Percentiles rank a stretch among this genome's conserved stretches.
Evolutionary conservation across 1,139 yeast genomes (phyloP).

Genomic region (Neolecta irregularis): DNA sequence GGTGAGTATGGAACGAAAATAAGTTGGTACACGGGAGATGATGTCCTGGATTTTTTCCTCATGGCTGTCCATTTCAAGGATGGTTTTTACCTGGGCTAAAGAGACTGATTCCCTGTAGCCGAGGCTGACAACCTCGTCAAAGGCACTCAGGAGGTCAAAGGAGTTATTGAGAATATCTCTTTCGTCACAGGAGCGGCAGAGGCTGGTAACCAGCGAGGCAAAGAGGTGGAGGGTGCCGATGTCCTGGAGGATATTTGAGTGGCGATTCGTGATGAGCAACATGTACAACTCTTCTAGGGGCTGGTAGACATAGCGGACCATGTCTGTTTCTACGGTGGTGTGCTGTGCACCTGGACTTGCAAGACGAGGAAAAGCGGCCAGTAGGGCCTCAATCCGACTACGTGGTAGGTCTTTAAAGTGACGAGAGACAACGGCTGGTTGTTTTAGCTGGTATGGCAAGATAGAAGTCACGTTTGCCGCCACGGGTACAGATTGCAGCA

Average conservation of each 20-base stretch:
- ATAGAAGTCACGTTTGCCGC: conserved; percentile 42
- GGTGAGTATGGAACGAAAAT: neutral
- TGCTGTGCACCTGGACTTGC: conserved; percentile 54
- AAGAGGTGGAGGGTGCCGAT: conserved; percentile 81
- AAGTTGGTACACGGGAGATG: conserved; percentile 47
- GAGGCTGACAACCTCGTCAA: conserved; percentile 79
- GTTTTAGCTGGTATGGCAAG: neutral
- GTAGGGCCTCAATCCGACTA: conserved; percentile 71
- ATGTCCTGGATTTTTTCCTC: conserved; percentile 97
- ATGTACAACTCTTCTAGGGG: conserved; percentile 90
- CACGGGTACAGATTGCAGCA: conserved; percentile 87
- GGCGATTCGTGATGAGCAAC: conserved; percentile 78
- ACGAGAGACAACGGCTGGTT: conserved; percentile 61
- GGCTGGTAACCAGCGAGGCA: conserved; percentile 62
- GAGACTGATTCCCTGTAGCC: conserved; percentile 87
- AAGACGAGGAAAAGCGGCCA: conserved; percentile 75
- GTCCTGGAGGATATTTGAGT: conserved; percentile 86
- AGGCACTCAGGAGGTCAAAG: conserved; percentile 78
- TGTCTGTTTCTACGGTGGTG: conserved; percentile 87
- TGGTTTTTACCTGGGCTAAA: conserved; percentile 68
- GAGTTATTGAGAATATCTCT: conserved; percentile 70
- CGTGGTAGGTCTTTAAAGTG: conserved; percentile 78
- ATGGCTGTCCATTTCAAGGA: conserved; percentile 93
- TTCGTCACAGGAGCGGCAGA: conserved; percentile 61
- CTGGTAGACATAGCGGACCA: conserved; percentile 85